These are phyloP conservation scores for Oxyria digyna DNA, from an alignment of 148 eudicot species.

Conservation along the genomic window DNA sequence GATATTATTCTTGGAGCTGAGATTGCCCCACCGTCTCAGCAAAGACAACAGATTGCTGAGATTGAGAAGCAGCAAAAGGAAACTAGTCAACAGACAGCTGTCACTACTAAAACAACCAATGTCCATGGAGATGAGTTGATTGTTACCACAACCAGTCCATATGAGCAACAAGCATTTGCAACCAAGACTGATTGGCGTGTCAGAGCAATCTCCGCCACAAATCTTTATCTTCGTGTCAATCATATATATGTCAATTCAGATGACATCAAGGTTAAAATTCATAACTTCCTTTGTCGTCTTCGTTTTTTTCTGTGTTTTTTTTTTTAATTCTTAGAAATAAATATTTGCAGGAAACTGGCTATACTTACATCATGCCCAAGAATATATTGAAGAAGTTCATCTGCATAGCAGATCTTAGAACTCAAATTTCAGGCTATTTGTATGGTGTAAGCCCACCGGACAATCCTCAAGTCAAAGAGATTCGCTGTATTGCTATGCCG, in stretches of 20 bases:
- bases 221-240: conserved; percentile 93
- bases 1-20: conserved; percentile 99
- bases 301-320: neutral
- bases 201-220: conserved; percentile 97
- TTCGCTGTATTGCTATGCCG: conserved; percentile 90
- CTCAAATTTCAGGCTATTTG: conserved; percentile 92
- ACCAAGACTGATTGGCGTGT: conserved; percentile 99
- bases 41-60: conserved; percentile 97
- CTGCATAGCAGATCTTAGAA: conserved; percentile 89
- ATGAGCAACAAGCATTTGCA: conserved; percentile 82
- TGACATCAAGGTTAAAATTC: conserved; percentile 68
- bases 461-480: conserved; percentile 97
- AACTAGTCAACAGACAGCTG: conserved; percentile 83
- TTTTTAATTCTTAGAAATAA: no score
- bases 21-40: conserved; percentile 96
- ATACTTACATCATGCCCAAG: conserved; percentile 97
- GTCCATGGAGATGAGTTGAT: conserved; percentile 94
- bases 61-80: conserved; percentile 96
- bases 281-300: neutral
- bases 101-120: conserved; percentile 84
- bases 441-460: conserved; percentile 98
- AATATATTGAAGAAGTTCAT: conserved; percentile 97
- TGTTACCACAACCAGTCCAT: conserved; percentile 94
- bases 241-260: conserved; percentile 98
- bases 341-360: conserved; percentile 90